Evolutionary conservation across 1,139 yeast species (phyloP), one percentile per base, ranked within the genome.

Genomic region (Diutina catenulata): DNA sequence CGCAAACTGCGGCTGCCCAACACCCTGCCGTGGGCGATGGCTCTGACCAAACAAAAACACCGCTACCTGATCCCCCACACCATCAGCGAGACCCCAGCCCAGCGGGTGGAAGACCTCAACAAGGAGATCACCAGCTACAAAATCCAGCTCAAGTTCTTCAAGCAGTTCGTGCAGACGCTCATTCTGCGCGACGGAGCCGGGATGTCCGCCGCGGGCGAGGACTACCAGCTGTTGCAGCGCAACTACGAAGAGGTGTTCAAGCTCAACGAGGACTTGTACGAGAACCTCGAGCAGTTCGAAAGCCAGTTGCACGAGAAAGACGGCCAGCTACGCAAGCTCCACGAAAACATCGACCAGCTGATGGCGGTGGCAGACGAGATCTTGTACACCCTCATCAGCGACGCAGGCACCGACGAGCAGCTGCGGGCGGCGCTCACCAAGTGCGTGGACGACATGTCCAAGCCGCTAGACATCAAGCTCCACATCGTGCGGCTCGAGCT

Each of bases 101-200:
- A 20, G 25, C 35, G 9, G 33, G 40, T 19, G 3, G 61, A 59
- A 31, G 62, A 62, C 3, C 49, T 64, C 15, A 61, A 59, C 37
- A 62, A 61, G 40, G 64, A 66, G 43, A 52, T 68, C 29, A 59
- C 68, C 1, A 60, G 67, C 15, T 67, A 64, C 46, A 57, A 61
- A 38, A 62, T 68, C 23, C 71, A 68, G 45, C 57, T 68, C 28
- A 56, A 60, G 45, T 55, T 67, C 39, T 60, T 65, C 53, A 62
- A 60, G 44, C 64, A 62, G 40, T 66, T 66, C 39, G 47, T 68
- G 3, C 70, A 62, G 39, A 56, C 55, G 37, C 43, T 64, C 38
- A 62, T 54, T 22, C 72, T 49, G 59, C 45, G 45, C 25, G 11
- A 22, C 10, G 9, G 26, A 9, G 19, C 11, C 29, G 18, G 15